Percentiles rank a stretch among this genome's conserved stretches.
These are phyloP conservation scores for Voacanga thouarsii DNA, from an alignment of 257 asterid genomes.

Conservation along the genomic window DNA sequence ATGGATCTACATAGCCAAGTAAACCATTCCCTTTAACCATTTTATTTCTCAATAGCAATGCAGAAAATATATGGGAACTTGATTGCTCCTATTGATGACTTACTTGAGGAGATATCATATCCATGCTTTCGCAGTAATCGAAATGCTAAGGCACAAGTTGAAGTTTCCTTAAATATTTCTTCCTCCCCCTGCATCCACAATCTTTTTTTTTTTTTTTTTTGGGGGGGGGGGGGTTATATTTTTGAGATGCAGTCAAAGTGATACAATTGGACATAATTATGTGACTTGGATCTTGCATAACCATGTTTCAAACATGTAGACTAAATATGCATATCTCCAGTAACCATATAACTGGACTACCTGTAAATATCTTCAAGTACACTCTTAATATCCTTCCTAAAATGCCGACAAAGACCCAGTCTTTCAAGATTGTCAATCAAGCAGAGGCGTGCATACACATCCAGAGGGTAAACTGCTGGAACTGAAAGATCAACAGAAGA, in stretches of 20 bases:
- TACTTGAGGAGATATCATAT: slow-evolving; percentile 71
- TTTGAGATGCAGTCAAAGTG: not conserved
- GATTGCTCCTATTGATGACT: slow-evolving; percentile 14
- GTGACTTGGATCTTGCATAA: not conserved
- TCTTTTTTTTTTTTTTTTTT: slow-evolving; percentile 31
- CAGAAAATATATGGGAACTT: not conserved
- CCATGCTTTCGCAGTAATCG: slow-evolving; percentile 64
- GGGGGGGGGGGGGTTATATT: not conserved
- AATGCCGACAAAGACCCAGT: slow-evolving; percentile 68
- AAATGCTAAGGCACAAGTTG: slow-evolving; percentile 84
- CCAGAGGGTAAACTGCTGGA: slow-evolving; percentile 66
- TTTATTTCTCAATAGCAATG: not conserved
- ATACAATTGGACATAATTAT: not conserved
- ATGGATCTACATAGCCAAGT: slow-evolving; percentile 40
- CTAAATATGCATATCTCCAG: not conserved
- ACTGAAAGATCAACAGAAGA: slow-evolving; percentile 38
- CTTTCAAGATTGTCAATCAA: slow-evolving; percentile 62
- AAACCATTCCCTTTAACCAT: not conserved
- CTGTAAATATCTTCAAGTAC: slow-evolving; percentile 72
- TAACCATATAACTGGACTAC: slow-evolving; percentile 29
- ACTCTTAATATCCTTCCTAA: slow-evolving; percentile 48
- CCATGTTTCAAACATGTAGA: not conserved
- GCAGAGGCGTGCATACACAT: slow-evolving; percentile 49
- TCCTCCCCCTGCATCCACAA: slow-evolving; percentile 83
- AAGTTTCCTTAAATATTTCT: slow-evolving; percentile 67